Evolutionary conservation across 768 basidiomycete genomes (phyloP).

Genomic region (Mycena albidolilacea): DNA sequence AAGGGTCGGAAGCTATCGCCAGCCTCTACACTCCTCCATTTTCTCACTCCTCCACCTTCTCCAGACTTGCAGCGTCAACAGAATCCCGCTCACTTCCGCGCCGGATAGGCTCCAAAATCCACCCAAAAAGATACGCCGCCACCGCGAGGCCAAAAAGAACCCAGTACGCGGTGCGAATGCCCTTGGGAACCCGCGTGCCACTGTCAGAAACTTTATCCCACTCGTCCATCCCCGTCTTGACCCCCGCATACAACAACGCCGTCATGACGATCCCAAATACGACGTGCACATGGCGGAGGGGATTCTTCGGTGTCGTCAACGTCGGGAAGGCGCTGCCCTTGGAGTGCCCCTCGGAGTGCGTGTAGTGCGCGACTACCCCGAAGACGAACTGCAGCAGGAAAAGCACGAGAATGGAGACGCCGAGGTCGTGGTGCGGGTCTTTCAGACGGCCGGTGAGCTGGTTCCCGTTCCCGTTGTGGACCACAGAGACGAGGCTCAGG

Average conservation of each 20-base stretch:
- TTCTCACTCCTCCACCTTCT: constrained; percentile 19
- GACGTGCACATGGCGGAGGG: constrained; percentile 38
- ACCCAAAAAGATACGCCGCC: constrained; percentile 37
- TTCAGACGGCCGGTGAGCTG: constrained; percentile 34
- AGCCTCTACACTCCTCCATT: too few relatives aligned
- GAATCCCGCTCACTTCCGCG: constrained; percentile 2
- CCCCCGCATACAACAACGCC: constrained; percentile 37
- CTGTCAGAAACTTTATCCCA: constrained; percentile 37
- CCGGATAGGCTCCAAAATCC: constrained; percentile 37
- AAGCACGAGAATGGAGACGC: constrained; percentile 35
- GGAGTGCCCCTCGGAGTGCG: constrained; percentile 30
- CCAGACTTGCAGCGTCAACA: constrained; percentile 17
- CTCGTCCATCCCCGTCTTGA: constrained; percentile 41
- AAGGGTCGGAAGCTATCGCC: too few relatives aligned
- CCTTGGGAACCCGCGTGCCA: constrained; percentile 33
- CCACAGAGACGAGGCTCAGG: constrained; percentile 32
- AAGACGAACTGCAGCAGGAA: constrained; percentile 37
- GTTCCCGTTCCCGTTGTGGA: constrained; percentile 28
- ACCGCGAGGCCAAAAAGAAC: constrained; percentile 37
- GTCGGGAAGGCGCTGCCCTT: constrained; percentile 31
- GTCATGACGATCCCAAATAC: constrained; percentile 36
- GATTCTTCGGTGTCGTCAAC: constrained; percentile 35
- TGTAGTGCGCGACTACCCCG: constrained; percentile 39
- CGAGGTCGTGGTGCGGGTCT: constrained; percentile 41
- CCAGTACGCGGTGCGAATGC: constrained; percentile 34